These are phyloP conservation scores for Lyophyllum atratum DNA, from an alignment of 768 basidiomycete genomes.

Conservation along the genomic window DNA sequence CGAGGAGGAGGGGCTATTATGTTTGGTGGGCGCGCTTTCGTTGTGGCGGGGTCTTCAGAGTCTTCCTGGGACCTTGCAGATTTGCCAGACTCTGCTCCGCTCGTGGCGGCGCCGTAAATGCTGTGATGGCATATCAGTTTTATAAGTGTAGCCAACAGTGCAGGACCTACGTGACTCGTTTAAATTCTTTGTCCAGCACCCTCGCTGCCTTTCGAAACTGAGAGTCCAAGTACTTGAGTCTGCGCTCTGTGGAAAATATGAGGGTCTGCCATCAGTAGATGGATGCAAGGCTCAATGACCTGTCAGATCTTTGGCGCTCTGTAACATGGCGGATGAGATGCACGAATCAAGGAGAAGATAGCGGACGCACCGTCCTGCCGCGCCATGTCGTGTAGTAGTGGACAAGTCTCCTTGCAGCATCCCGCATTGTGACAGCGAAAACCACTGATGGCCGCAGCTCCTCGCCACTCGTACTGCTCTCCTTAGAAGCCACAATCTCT, in stretches of 20 bases:
- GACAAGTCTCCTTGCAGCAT: constrained; percentile 40
- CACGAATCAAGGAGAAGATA: neutral
- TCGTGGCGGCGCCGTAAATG: constrained; percentile 12
- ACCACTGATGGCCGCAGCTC: constrained; percentile 36
- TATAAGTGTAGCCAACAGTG: neutral
- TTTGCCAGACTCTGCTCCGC: constrained; percentile 3
- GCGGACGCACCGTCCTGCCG: constrained; percentile 36
- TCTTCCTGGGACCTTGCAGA: constrained; percentile 1
- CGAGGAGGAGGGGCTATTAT: constrained; percentile 16
- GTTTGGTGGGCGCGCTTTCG: constrained; percentile 14
- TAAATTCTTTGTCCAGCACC: constrained; percentile 45
- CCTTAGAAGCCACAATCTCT: constrained; percentile 18
- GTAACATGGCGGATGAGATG: neutral
- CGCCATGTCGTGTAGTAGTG: constrained; percentile 57
- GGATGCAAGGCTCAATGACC: neutral
- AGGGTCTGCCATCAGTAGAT: neutral
- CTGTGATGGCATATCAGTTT: neutral
- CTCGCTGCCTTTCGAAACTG: constrained; percentile 44
- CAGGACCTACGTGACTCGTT: constrained; percentile 33
- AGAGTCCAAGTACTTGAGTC: constrained; percentile 36
- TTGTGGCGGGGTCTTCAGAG: neutral
- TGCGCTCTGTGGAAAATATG: constrained; percentile 23
- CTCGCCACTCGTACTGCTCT: constrained; percentile 6
- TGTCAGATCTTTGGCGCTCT: constrained; percentile 15
- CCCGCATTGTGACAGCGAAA: constrained; percentile 44